Conservation (phyloP, 2,329 filamentous ascomycete species). For the Cladosporium austrohemisphaericum region DNA sequence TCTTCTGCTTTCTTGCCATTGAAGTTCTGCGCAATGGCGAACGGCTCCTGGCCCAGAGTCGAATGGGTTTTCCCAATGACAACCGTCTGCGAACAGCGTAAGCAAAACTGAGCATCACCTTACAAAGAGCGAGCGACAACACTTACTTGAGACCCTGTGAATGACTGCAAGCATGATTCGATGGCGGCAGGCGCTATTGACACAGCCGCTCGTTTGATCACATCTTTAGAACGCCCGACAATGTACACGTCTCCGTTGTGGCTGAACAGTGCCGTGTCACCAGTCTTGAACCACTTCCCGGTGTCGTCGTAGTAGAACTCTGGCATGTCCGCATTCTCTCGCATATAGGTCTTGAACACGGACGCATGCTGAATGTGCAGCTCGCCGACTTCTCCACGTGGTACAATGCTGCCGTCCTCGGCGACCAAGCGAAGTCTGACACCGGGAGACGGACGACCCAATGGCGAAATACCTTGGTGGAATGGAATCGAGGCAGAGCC, state of each 20-base stretch:
- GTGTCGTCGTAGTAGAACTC: constrained; percentile 21
- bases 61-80: constrained; percentile 21
- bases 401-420: not conserved
- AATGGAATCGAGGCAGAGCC: not conserved
- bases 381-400: constrained; percentile 20
- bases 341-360: constrained; percentile 22
- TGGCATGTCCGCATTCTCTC: constrained; percentile 15
- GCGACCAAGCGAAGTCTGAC: not conserved
- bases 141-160: constrained; percentile 15
- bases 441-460: not conserved
- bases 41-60: constrained; percentile 21
- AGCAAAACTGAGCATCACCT: not conserved
- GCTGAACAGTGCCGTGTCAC: constrained; percentile 24
- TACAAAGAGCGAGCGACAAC: not conserved
- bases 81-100: not conserved
- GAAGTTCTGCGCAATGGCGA: constrained; percentile 20
- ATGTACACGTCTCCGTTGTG: constrained; percentile 22
- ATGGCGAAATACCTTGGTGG: not conserved
- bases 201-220: constrained; percentile 24
- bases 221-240: constrained; percentile 25
- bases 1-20: constrained; percentile 19
- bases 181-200: constrained; percentile 24
- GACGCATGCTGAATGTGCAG: constrained; percentile 15
- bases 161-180: constrained; percentile 22
- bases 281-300: constrained; percentile 25